phyloP scores from a whole-genome alignment of 345 rosid genomes.

The Barbarea vulgaris region DNA sequence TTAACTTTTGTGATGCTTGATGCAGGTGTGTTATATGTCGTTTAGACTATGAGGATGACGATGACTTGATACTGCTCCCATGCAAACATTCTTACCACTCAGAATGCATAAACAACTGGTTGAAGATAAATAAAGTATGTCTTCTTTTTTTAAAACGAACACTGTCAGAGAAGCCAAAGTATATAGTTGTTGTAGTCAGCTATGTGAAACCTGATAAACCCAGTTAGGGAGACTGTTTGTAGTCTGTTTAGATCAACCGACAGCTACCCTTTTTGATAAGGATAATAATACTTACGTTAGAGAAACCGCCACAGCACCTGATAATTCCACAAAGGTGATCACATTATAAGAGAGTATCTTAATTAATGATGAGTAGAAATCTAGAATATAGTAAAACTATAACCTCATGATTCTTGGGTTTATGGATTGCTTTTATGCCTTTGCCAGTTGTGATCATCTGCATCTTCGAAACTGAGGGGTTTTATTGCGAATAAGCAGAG shows the following conservation, averaged over 20 bases:
- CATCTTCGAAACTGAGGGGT: not conserved
- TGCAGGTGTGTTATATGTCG: constrained; percentile 94
- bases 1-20: constrained; percentile 23
- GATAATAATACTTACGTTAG: not conserved
- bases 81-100: constrained; percentile 96
- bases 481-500: constrained; percentile 12
- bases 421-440: constrained; percentile 5
- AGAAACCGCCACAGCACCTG: not conserved
- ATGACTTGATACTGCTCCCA: constrained; percentile 74
- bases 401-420: not conserved
- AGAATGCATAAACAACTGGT: constrained; percentile 94
- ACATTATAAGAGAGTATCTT: too few relatives aligned
- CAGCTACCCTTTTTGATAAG: not conserved
- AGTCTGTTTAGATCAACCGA: not conserved
- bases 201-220: not conserved
- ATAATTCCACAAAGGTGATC: not conserved
- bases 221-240: not conserved
- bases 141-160: not conserved
- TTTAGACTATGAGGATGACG: constrained; percentile 84
- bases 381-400: constrained; percentile 4
- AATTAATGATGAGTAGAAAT: constrained; percentile 5
- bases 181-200: not conserved
- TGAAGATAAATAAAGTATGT: constrained; percentile 84
- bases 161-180: not conserved
- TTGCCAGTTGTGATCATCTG: not conserved